Evolutionary conservation across 73 alveolate species (phyloP).

Genomic region (Paramecium sonneborni): DNA sequence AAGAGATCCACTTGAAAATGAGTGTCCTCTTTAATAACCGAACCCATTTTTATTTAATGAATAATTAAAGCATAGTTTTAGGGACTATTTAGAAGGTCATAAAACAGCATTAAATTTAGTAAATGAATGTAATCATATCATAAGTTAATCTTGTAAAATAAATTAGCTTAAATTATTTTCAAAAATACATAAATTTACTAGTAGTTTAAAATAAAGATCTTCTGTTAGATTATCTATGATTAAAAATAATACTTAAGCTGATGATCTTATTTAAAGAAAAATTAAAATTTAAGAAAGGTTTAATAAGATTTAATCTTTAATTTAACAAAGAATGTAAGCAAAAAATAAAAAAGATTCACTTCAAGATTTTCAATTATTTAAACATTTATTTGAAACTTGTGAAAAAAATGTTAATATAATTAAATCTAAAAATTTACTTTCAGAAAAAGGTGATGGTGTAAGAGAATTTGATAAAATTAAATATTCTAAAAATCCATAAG

Average conservation of each 20-base stretch:
- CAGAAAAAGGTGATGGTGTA: constrained; percentile 39
- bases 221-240: constrained; percentile 5
- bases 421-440: constrained; percentile 7
- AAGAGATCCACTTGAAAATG: constrained; percentile 9
- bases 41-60: constrained; percentile 22
- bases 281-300: background rate
- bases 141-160: background rate
- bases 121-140: constrained; percentile 43
- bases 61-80: background rate
- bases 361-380: constrained; percentile 13
- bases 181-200: background rate
- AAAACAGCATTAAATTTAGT: constrained; percentile 22
- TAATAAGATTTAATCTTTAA: background rate
- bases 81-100: background rate
- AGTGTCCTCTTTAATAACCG: constrained; percentile 26
- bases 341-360: background rate
- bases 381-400: constrained; percentile 30
- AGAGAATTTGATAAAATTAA: constrained; percentile 7
- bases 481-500: constrained; percentile 13
- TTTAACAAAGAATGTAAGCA: background rate
- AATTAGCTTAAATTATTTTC: background rate
- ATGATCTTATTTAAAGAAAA: background rate
- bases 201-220: background rate
- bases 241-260: background rate
- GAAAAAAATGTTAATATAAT: constrained; percentile 17